Conservation (phyloP, 2,329 filamentous ascomycete genomes). For the Botrytis fragariae region DNA sequence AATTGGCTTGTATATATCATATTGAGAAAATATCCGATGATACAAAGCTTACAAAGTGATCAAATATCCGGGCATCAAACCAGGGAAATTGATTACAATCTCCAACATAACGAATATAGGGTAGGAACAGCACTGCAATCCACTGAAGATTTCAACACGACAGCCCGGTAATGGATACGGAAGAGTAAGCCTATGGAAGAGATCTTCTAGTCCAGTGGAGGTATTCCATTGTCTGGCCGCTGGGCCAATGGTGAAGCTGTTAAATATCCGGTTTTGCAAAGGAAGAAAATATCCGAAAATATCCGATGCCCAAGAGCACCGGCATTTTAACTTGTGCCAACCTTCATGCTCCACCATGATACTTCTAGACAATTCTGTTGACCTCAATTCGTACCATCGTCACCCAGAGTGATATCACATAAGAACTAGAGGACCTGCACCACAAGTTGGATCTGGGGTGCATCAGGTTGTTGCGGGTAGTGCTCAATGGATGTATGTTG, state of each 20-base stretch:
- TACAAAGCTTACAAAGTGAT: not conserved
- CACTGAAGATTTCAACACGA: not conserved
- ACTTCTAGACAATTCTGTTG: not conserved
- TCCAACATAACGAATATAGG: not conserved
- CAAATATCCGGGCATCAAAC: not conserved
- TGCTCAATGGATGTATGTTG: no score
- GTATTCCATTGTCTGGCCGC: not conserved
- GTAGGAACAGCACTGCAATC: not conserved
- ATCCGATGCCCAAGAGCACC: not conserved
- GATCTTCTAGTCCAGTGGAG: not conserved
- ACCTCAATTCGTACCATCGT: not conserved
- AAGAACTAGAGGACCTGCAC: not conserved
- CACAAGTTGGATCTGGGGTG: not conserved
- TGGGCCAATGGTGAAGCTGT: not conserved
- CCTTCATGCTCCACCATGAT: not conserved
- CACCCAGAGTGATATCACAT: not conserved
- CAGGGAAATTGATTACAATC: not conserved
- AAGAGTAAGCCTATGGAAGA: not conserved
- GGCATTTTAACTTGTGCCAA: not conserved
- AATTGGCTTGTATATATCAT: not conserved
- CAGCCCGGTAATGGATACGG: not conserved
- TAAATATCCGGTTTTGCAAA: not conserved
- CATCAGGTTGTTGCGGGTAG: not conserved
- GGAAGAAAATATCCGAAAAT: not conserved
- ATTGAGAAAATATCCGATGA: not conserved